Conservation (phyloP, 345 rosid species). For the Arabidopsis suecica region DNA sequence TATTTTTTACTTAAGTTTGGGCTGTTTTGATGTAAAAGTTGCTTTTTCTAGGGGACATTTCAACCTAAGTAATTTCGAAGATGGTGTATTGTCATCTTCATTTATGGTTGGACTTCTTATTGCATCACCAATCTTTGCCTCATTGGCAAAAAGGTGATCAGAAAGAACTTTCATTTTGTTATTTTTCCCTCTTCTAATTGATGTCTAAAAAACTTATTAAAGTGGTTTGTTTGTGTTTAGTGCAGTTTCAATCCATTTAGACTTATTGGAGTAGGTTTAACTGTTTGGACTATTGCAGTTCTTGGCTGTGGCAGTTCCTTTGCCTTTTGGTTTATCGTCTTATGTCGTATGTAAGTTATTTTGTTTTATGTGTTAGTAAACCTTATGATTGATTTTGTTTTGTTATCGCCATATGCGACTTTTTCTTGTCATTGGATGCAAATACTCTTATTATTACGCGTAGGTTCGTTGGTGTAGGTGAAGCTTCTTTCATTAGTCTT, state of each 20-base stretch:
- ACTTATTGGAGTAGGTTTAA: conserved; percentile 88
- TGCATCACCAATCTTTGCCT: conserved; percentile 89
- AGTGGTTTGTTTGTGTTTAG: conserved; percentile 48
- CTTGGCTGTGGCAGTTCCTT: conserved; percentile 80
- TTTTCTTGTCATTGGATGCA: neutral
- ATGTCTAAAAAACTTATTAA: neutral
- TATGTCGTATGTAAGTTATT: conserved; percentile 80
- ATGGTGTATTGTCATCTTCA: conserved; percentile 91
- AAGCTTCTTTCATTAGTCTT: conserved; percentile 97
- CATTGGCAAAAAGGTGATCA: conserved; percentile 78
- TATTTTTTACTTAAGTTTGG: neutral
- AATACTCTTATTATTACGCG: conserved; percentile 20
- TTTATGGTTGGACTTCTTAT: conserved; percentile 95
- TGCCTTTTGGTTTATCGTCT: conserved; percentile 77
- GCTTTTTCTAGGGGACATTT: conserved; percentile 69
- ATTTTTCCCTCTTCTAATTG: neutral
- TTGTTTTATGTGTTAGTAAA: too few relatives aligned
- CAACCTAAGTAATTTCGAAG: conserved; percentile 76
- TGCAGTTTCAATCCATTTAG: conserved; percentile 74
- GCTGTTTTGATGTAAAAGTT: neutral
- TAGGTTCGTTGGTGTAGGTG: conserved; percentile 98
- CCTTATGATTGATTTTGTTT: neutral
- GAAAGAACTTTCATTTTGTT: neutral
- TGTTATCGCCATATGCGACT: too few relatives aligned
- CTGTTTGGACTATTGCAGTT: conserved; percentile 88